Percentiles rank a stretch among this genome's conserved stretches.
phyloP scores from a whole-genome alignment of 305 asterid genomes.

The Fraxinus ornus region DNA sequence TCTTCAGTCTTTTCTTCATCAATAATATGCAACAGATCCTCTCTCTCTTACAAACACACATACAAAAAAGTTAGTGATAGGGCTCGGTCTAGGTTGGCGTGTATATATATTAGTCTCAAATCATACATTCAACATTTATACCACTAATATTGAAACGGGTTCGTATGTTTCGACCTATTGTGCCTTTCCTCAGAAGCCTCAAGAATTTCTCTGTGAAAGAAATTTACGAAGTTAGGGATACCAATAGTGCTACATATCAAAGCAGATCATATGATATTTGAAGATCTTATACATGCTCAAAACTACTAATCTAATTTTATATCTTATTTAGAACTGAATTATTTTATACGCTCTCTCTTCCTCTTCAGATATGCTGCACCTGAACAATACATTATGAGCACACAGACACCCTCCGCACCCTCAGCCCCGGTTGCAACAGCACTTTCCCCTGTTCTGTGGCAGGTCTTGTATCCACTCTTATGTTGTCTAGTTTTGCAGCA shows the following conservation, averaged over 20 bases:
- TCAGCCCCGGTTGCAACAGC: slow-evolving; percentile 94
- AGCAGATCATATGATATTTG: not conserved
- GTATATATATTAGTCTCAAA: not conserved
- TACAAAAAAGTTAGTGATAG: not conserved
- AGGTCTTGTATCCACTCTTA: slow-evolving; percentile 42
- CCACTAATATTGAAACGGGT: not conserved
- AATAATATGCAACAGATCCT: not conserved
- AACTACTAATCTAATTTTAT: not conserved
- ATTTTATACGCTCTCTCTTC: not conserved
- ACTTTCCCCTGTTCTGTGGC: slow-evolving; percentile 97
- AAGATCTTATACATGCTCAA: not conserved
- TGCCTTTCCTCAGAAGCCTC: not conserved
- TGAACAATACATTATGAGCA: slow-evolving; percentile 96
- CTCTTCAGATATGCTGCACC: slow-evolving; percentile 84
- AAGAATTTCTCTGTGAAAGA: not conserved
- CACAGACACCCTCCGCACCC: slow-evolving; percentile 98
- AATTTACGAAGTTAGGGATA: not conserved
- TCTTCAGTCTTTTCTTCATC: not conserved
- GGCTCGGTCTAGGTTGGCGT: not conserved
- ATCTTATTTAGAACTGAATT: not conserved
- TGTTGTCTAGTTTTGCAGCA: not conserved
- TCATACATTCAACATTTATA: not conserved
- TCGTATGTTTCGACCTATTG: not conserved
- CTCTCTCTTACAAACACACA: not conserved
- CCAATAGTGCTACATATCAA: not conserved